Percentiles rank a stretch among this genome's conserved stretches.
Conservation (phyloP, 75 land plant species). For the Adiantum capillusveneris region DNA sequence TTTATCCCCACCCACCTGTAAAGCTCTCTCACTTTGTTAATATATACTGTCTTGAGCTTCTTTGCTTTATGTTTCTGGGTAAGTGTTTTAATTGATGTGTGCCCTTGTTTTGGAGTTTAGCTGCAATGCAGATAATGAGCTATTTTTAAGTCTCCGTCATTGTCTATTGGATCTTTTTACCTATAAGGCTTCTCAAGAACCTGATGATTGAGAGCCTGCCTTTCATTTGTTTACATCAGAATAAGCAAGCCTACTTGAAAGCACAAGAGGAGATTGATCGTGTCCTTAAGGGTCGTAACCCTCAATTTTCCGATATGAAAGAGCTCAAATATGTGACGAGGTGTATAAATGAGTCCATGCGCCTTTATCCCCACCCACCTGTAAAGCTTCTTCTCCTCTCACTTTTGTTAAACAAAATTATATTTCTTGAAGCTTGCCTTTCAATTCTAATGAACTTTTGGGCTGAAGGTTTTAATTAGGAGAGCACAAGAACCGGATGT, state of each 20-base stretch:
- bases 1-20: slow-evolving; percentile 99
- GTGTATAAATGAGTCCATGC: slow-evolving; percentile 89
- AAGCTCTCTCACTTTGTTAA: too few species aligned
- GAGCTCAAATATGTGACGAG: slow-evolving; percentile 80
- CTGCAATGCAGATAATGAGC: too few species aligned
- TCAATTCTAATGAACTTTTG: neutral
- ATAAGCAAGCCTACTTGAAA: slow-evolving; percentile 14
- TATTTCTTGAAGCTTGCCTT: neutral
- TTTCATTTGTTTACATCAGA: neutral
- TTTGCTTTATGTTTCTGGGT: too few species aligned
- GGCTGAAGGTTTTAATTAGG: slow-evolving; percentile 75
- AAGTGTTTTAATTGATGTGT: too few species aligned
- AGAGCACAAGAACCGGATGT: slow-evolving; percentile 77
- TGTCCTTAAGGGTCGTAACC: slow-evolving; percentile 66
- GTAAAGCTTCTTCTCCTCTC: slow-evolving; percentile 24
- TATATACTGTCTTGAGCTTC: too few species aligned
- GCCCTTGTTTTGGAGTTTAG: too few species aligned
- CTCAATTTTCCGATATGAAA: slow-evolving; percentile 63
- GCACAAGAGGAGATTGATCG: slow-evolving; percentile 86
- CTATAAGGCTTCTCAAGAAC: neutral
- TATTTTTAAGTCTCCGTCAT: too few species aligned
- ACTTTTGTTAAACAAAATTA: too few species aligned
- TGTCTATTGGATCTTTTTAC: neutral
- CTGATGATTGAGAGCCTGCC: neutral
- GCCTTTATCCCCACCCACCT: slow-evolving; percentile 97